Evolutionary conservation across 345 rosid genomes (phyloP), one percentile per base, ranked within the genome.

Genomic region (Ailanthus altissimus): DNA sequence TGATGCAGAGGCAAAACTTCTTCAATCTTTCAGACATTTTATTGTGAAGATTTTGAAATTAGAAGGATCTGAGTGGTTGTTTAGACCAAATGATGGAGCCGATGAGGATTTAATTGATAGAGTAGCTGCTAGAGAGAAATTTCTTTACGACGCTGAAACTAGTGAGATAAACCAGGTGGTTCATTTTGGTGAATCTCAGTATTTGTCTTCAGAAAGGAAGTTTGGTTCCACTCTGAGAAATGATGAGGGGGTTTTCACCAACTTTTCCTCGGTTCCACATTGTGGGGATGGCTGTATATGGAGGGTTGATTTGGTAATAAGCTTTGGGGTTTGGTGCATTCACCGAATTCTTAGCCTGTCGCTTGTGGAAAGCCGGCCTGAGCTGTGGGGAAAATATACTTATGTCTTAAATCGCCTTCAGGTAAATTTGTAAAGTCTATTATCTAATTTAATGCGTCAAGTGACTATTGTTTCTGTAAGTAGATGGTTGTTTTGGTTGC

Each of bases 291-390:
- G 88, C 79, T 97, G 99, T 62, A 85, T 92, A 15, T 97, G 97
- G 97, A 92, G 82, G 79, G 88, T 78, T 47, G 97, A 94, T 80
- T 78, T 97, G 81, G 80, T 94, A 16, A 83, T 86, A 74, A 97
- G 99, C 86, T 97, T 97, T 79, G 99, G 99, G 46, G 93, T 97
- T 10, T 97, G 99, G 99, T 92, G 99, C 84, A 91, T 97, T 47
- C 98, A 91, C 81, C 89, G 95, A 70, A 82, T 97, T 78, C 98
- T 97, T 64, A 90, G 87, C 80, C 80, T 97, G 82, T 97, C 98
- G 21, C 88, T 91, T 74, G 85, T 92, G 98, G 99, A 97, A 85
- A 94, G 99, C 83, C 88, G 99, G 56, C 99, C 98, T 25, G 98
- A 94, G 81, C 84, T 97, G 40, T 97, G 99, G 99, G 99, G 99